Evolutionary conservation across 2,329 filamentous ascomycete species (phyloP).

Genomic region (Trichophyton verrucosum): DNA sequence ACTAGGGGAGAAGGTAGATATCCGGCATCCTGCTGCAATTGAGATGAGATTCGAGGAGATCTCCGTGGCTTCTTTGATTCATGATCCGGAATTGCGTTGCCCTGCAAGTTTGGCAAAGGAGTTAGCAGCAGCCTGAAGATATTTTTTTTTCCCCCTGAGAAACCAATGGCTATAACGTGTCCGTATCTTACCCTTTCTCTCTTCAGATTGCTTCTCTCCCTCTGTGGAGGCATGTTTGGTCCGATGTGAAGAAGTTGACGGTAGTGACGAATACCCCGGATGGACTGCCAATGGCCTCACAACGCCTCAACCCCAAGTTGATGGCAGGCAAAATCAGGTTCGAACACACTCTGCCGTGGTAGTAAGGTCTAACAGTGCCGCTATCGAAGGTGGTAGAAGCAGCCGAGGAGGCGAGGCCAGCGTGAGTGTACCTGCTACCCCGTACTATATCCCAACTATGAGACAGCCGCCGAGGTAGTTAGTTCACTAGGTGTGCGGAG

Average conservation of each 20-base stretch:
- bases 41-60: slow-evolving; percentile 58
- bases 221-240: slow-evolving; percentile 31
- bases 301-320: neutral
- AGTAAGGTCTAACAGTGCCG: neutral
- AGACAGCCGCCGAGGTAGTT: neutral
- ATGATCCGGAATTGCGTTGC: slow-evolving; percentile 43
- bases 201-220: slow-evolving; percentile 75
- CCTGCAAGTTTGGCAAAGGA: slow-evolving; percentile 8
- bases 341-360: neutral
- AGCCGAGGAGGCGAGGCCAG: neutral
- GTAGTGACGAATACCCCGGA: neutral
- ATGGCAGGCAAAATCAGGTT: neutral
- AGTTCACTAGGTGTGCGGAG: neutral
- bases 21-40: slow-evolving; percentile 45
- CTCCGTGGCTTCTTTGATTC: slow-evolving; percentile 76
- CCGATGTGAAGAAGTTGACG: neutral
- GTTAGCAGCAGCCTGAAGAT: slow-evolving; percentile 4
- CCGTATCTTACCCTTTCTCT: slow-evolving; percentile 53
- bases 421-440: neutral
- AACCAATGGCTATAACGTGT: too few species aligned
- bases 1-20: slow-evolving; percentile 76
- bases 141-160: too few species aligned
- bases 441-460: too few species aligned
- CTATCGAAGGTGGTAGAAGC: neutral
- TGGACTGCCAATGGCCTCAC: neutral